Evolutionary conservation across 768 basidiomycete genomes (phyloP).

Genomic region (Trichaptum fuscoviolaceum): DNA sequence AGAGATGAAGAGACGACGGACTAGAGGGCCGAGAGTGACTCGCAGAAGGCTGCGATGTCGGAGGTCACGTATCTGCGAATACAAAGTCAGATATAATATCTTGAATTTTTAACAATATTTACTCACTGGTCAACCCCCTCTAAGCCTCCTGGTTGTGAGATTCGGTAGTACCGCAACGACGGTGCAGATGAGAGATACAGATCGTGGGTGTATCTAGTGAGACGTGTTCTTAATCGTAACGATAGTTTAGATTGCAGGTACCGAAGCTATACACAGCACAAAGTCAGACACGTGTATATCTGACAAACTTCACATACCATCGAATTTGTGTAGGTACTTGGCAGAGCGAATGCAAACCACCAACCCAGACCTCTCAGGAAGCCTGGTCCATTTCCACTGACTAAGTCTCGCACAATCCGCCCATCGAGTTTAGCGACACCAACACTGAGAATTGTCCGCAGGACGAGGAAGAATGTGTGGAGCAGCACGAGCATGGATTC

Average conservation of each 20-base stretch:
- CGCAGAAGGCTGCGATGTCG: conserved; percentile 86
- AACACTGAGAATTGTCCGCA: conserved; percentile 83
- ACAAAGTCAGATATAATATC: neutral
- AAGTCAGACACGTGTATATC: neutral
- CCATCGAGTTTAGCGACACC: conserved; percentile 88
- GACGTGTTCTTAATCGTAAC: conserved; percentile 73
- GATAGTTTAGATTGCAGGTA: conserved; percentile 86
- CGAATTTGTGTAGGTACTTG: conserved; percentile 92
- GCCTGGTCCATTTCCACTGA: conserved; percentile 67
- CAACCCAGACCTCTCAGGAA: conserved; percentile 76
- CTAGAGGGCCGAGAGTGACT: conserved; percentile 84
- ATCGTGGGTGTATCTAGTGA: conserved; percentile 89
- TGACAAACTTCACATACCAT: conserved; percentile 48
- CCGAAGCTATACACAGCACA: conserved; percentile 51
- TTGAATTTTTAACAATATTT: neutral
- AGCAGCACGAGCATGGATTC: conserved; percentile 69
- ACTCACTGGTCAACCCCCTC: conserved; percentile 74
- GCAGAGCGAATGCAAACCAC: conserved; percentile 90
- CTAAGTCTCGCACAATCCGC: conserved; percentile 81
- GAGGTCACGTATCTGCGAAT: conserved; percentile 68
- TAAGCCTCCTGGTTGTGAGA: conserved; percentile 31
- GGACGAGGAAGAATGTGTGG: conserved; percentile 82
- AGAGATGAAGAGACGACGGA: conserved; percentile 34
- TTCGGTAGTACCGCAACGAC: conserved; percentile 63
- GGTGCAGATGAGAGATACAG: conserved; percentile 79